These are phyloP conservation scores for maize (Zea mays) DNA, from an alignment of 176 grass and related monocot genomes.

Conservation along the genomic window DNA sequence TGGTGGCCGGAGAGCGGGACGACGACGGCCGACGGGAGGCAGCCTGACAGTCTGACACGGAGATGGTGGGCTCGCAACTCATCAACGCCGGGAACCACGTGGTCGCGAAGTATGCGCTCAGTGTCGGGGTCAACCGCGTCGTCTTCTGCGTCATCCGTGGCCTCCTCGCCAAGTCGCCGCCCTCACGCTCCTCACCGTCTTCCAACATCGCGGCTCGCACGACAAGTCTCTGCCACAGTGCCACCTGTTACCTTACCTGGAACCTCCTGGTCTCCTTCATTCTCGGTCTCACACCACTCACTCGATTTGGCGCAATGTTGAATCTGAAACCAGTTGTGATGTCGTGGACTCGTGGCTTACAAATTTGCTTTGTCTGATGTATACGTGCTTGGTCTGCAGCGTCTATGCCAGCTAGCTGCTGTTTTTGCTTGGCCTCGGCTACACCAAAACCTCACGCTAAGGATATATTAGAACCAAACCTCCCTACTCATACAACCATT, in stretches of 20 bases:
- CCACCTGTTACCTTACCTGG: constrained; percentile 34
- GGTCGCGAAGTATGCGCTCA: constrained; percentile 74
- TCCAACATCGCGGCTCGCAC: constrained; percentile 46
- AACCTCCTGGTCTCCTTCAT: constrained; percentile 65
- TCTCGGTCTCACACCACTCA: constrained; percentile 52
- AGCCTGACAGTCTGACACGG: constrained; percentile 64
- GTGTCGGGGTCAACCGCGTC: constrained; percentile 77
- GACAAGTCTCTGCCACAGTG: constrained; percentile 19
- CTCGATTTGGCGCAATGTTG: background rate
- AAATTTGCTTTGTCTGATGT: constrained; percentile 20
- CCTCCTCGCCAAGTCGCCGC: constrained; percentile 64
- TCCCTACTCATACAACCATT: background rate
- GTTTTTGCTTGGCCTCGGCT: constrained; percentile 79
- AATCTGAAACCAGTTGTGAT: constrained; percentile 21
- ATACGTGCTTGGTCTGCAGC: constrained; percentile 34
- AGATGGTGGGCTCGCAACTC: constrained; percentile 63
- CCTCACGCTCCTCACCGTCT: constrained; percentile 60
- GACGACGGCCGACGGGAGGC: constrained; percentile 16
- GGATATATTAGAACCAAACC: background rate
- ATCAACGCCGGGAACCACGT: constrained; percentile 80
- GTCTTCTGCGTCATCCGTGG: constrained; percentile 83
- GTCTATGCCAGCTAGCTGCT: constrained; percentile 86
- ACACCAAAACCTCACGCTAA: constrained; percentile 66
- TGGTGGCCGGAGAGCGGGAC: background rate
- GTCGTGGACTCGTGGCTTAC: background rate